Evolutionary conservation across 352 stramenopile species (phyloP).

Genomic region (Albugo candida): DNA sequence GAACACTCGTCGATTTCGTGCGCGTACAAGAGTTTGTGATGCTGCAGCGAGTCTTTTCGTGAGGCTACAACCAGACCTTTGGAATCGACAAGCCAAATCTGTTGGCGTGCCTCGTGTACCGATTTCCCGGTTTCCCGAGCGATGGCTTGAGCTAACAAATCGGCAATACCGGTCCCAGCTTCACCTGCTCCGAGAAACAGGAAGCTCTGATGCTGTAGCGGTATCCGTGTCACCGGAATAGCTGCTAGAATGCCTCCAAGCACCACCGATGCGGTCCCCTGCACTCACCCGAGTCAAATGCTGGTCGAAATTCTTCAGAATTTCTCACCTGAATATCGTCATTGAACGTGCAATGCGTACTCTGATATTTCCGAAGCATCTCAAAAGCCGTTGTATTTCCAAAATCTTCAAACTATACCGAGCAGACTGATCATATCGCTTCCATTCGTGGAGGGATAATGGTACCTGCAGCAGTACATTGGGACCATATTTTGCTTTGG

Average conservation of each 20-base stretch:
- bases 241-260: constrained; percentile 60
- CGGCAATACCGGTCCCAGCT: constrained; percentile 88
- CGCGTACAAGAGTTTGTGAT: constrained; percentile 81
- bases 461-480: constrained; percentile 48
- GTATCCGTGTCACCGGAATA: constrained; percentile 45
- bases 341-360: constrained; percentile 84
- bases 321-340: constrained; percentile 88
- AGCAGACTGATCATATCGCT: not conserved
- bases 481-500: constrained; percentile 76
- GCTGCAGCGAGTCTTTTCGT: constrained; percentile 54
- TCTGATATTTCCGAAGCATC: constrained; percentile 65
- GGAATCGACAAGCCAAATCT: constrained; percentile 87
- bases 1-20: constrained; percentile 50
- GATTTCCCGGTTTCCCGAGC: constrained; percentile 72
- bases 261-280: constrained; percentile 49
- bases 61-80: constrained; percentile 71
- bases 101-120: constrained; percentile 73
- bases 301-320: constrained; percentile 54
- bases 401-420: constrained; percentile 71
- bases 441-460: constrained; percentile 7
- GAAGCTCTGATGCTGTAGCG: constrained; percentile 86
- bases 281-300: constrained; percentile 33
- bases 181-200: constrained; percentile 89
- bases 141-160: constrained; percentile 84
- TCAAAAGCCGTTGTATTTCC: constrained; percentile 75